Base-by-base conservation (phyloP, 2,329 filamentous ascomycete genomes). In the Cordyceps pruinosa region DNA sequence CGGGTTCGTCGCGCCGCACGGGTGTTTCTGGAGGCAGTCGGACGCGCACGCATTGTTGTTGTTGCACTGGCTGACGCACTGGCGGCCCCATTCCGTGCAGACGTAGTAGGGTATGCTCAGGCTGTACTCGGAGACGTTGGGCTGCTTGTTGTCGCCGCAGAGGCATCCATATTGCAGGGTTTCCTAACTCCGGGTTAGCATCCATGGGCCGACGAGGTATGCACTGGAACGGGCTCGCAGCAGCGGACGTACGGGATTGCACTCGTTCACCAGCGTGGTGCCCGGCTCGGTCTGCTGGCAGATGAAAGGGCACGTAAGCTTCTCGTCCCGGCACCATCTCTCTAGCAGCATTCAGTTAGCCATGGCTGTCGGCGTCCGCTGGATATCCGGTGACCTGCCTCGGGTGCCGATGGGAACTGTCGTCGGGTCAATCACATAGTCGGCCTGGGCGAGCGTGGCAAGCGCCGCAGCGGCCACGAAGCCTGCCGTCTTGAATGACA, bases 71-170 rank as follows among this genome's bases (percentile, higher is more conserved):
- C 62, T 66, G 13, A 87, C 84, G 69, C 87, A 90, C 72, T 90
- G 82, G 69, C 75, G 83, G 64, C 83, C 86, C 79, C 81, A 90
- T 72, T 87, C 79, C 47, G 78, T 79, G 80, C 89, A 94, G 65
- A 85, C 79, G 74, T 85, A 89, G 79, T 84, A 93, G 34, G 89
- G 89, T 26, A 94, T 77, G 1, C 89, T 92, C 64, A 90, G 79
- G 21, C 85, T 86, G 79, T 87, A 94, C 72, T 92, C 80, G 66
- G 86, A 83, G 49, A 89, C 73, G 73, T 92, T 91, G 63, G 89
- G 89, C 53, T 80, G 73, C 60, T 79, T 69, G 68, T 82, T 81
- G 68, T 87, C 78, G 61, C 79, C 77, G 75, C 89, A 94, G 64
- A 90, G 76, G 70, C 89, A 94, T 61, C 78, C 76, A 73, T 87